These are phyloP conservation scores for Sambucus nigra DNA, from an alignment of 129 eudicot species.

Conservation along the genomic window DNA sequence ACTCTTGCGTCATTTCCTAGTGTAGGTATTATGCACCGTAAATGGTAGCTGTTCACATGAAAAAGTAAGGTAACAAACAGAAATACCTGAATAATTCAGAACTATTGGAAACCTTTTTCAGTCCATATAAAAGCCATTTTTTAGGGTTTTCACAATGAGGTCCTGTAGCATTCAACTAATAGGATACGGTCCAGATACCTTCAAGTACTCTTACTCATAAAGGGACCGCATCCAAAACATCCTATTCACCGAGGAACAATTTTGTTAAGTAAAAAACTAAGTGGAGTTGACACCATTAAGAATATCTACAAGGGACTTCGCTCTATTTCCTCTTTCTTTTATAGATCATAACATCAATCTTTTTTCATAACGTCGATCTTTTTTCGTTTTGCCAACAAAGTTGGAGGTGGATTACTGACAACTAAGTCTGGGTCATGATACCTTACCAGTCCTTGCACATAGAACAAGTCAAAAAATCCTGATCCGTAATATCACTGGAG, in stretches of 20 bases:
- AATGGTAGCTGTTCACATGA: slow-evolving; percentile 54
- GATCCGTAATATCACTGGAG: slow-evolving; percentile 34
- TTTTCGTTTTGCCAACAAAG: not conserved
- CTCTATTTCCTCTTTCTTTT: not conserved
- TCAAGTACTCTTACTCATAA: too few species aligned
- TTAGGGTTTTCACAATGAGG: too few species aligned
- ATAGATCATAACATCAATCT: not conserved
- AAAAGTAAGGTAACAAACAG: not conserved
- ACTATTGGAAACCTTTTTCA: too few species aligned
- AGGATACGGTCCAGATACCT: too few species aligned
- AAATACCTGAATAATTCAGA: too few species aligned
- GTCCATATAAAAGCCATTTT: too few species aligned
- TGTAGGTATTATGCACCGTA: slow-evolving; percentile 40
- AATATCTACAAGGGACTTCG: too few species aligned
- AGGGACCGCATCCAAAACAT: too few species aligned
- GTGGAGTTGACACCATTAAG: too few species aligned
- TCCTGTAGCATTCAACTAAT: too few species aligned
- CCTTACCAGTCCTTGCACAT: slow-evolving; percentile 71
- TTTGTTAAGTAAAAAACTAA: not conserved
- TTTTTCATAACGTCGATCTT: not conserved
- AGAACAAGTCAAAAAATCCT: slow-evolving; percentile 61
- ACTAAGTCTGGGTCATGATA: slow-evolving; percentile 8
- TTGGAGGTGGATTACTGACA: not conserved
- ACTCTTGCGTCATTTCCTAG: slow-evolving; percentile 19
- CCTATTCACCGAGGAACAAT: too few species aligned